Evolutionary conservation across 805 yeast species (phyloP).

Genomic region (Wickerhamomyces strasburgensis): DNA sequence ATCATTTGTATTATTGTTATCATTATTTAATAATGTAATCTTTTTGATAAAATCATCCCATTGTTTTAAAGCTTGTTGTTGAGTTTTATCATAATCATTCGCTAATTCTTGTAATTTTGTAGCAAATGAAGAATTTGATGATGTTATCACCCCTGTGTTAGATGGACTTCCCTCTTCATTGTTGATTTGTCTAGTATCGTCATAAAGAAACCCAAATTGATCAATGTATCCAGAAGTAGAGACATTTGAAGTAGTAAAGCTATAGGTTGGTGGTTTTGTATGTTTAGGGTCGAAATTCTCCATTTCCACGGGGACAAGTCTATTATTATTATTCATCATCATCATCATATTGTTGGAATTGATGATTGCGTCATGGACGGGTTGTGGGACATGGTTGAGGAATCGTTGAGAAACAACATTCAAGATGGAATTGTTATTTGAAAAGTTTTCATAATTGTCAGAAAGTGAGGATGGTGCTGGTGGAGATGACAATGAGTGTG

Average conservation of each 20-base stretch:
- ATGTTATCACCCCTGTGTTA: background rate
- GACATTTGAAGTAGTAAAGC: slow-evolving; percentile 10
- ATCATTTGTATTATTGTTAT: slow-evolving; percentile 25
- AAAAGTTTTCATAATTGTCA: slow-evolving; percentile 3
- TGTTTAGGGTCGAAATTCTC: slow-evolving; percentile 29
- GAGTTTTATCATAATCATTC: slow-evolving; percentile 39
- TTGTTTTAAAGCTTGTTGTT: slow-evolving; percentile 31
- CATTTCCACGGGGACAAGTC: slow-evolving; percentile 38
- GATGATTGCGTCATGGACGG: slow-evolving; percentile 18
- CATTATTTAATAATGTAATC: slow-evolving; percentile 23
- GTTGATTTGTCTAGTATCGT: slow-evolving; percentile 11
- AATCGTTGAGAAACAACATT: slow-evolving; percentile 17
- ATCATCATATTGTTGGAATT: slow-evolving; percentile 8
- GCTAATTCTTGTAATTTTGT: slow-evolving; percentile 26
- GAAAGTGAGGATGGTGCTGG: no score
- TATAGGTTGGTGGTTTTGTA: slow-evolving; percentile 27
- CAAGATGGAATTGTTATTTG: slow-evolving; percentile 3
- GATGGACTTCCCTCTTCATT: slow-evolving; percentile 10
- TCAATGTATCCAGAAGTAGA: slow-evolving; percentile 31
- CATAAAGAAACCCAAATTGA: slow-evolving; percentile 45
- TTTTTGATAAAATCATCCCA: slow-evolving; percentile 44
- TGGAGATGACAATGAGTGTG: slow-evolving; percentile 19
- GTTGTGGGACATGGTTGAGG: slow-evolving; percentile 20
- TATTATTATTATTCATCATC: slow-evolving; percentile 1
- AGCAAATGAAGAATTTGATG: slow-evolving; percentile 6